Conservation (phyloP, 352 stramenopile species). For the Globisporangium lucens region DNA sequence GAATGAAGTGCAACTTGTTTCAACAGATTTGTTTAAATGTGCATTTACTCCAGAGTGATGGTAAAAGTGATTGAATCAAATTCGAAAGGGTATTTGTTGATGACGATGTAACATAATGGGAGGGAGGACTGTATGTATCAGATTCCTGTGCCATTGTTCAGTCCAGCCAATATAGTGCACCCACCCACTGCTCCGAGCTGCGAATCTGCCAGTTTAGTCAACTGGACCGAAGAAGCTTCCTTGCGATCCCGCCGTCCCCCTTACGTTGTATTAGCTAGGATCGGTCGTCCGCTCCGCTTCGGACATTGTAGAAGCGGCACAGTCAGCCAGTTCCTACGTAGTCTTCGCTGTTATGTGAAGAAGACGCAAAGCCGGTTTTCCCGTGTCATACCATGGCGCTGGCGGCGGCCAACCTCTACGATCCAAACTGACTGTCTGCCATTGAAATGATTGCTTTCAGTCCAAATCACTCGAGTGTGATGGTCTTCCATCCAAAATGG, state of each 20-base stretch:
- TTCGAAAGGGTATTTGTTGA: too few relatives aligned
- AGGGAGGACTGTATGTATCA: too few relatives aligned
- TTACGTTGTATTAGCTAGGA: neutral
- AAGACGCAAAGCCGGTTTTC: neutral
- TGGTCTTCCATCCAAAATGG: neutral
- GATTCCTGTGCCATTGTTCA: neutral
- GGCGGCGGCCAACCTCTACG: neutral
- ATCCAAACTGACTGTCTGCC: conserved; percentile 3
- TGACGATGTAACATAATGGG: too few relatives aligned
- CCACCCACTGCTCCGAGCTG: neutral
- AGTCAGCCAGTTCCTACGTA: neutral
- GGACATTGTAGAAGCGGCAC: neutral
- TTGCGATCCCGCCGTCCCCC: neutral
- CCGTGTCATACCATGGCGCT: neutral
- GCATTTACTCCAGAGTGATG: too few relatives aligned
- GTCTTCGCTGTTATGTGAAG: neutral
- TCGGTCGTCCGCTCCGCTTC: neutral
- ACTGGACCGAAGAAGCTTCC: neutral
- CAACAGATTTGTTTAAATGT: too few relatives aligned
- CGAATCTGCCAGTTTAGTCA: neutral
- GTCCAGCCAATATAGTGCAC: neutral
- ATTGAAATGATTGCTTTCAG: neutral
- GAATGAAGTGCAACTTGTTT: too few relatives aligned
- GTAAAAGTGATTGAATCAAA: too few relatives aligned
- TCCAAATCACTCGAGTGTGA: neutral